phyloP scores from a whole-genome alignment of 495 filamentous ascomycete species.

The Evernia prunastri region DNA sequence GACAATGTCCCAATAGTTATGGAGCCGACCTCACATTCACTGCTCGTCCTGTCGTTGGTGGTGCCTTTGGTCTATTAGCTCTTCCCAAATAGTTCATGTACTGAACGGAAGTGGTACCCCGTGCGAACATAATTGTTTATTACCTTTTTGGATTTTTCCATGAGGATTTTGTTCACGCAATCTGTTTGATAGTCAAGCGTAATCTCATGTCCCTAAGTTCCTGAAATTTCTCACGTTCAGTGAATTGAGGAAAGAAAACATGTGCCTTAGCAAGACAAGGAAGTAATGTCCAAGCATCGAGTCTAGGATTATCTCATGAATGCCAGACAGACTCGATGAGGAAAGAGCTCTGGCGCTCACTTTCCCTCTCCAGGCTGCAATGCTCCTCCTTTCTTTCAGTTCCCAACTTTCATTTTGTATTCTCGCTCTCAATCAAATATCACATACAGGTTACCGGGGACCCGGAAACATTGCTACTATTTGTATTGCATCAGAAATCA shows the following conservation, averaged over 20 bases:
- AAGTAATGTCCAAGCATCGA: background rate
- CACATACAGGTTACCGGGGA: background rate
- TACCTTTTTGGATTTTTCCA: background rate
- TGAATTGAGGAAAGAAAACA: background rate
- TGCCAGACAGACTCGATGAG: background rate
- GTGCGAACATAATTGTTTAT: background rate
- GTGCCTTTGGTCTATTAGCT: slow-evolving; percentile 46
- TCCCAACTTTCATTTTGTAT: background rate
- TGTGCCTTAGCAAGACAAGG: background rate
- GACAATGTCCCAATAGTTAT: slow-evolving; percentile 26
- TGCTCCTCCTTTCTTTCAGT: background rate
- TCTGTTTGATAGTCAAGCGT: background rate
- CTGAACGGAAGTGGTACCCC: background rate
- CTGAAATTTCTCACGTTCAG: background rate
- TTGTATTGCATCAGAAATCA: background rate
- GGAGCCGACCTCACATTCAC: slow-evolving; percentile 38
- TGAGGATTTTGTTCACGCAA: background rate
- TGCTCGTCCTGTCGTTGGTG: slow-evolving; percentile 52
- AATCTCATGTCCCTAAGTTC: background rate
- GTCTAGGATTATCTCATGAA: background rate
- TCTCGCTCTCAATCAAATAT: background rate
- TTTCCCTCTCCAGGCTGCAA: background rate
- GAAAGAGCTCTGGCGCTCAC: background rate
- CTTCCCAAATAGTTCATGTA: slow-evolving; percentile 15
- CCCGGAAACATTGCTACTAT: background rate